Percentiles rank a stretch among this genome's conserved stretches.
Conservation (phyloP, 2,329 filamentous ascomycete genomes). For the Botrytis sinoallii region DNA sequence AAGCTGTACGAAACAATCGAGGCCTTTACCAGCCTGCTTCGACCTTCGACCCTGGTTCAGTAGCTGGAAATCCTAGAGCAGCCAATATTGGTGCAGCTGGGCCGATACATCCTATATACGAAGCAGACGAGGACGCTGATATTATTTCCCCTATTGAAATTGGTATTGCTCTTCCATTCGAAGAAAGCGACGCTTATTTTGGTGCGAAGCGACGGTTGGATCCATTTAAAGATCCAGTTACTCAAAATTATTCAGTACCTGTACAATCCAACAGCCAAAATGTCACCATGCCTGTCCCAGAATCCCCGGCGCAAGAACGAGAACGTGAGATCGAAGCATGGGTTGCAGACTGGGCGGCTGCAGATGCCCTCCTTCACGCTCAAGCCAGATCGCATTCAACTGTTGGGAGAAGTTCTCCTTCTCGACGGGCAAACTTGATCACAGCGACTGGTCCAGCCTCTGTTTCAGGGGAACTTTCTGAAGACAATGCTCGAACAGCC, state of each 20-base stretch:
- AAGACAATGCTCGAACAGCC: slow-evolving; percentile 36
- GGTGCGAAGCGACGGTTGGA: slow-evolving; percentile 29
- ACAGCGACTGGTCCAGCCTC: slow-evolving; percentile 29
- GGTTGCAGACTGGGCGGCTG: slow-evolving; percentile 40
- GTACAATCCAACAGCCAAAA: slow-evolving; percentile 20
- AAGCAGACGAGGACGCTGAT: slow-evolving; percentile 52
- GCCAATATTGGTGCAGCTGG: slow-evolving; percentile 47
- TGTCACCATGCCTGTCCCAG: slow-evolving; percentile 25
- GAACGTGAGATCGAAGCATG: slow-evolving; percentile 39
- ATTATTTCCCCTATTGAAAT: slow-evolving; percentile 23
- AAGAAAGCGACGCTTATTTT: slow-evolving; percentile 11
- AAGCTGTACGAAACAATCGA: slow-evolving; percentile 37
- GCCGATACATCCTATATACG: slow-evolving; percentile 61
- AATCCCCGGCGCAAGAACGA: slow-evolving; percentile 32
- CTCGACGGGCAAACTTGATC: slow-evolving; percentile 34
- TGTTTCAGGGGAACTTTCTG: slow-evolving; percentile 26
- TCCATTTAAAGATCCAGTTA: slow-evolving; percentile 34
- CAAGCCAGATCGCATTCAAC: slow-evolving; percentile 34
- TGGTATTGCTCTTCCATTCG: slow-evolving; percentile 26
- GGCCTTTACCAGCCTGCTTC: slow-evolving; percentile 42
- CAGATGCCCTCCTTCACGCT: slow-evolving; percentile 35
- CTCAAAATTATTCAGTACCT: slow-evolving; percentile 12
- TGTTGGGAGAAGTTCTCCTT: slow-evolving; percentile 36
- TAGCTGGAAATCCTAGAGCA: slow-evolving; percentile 41
- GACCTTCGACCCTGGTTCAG: slow-evolving; percentile 41